phyloP scores from a whole-genome alignment of 148 eudicot genomes.

The Oxyria digyna region DNA sequence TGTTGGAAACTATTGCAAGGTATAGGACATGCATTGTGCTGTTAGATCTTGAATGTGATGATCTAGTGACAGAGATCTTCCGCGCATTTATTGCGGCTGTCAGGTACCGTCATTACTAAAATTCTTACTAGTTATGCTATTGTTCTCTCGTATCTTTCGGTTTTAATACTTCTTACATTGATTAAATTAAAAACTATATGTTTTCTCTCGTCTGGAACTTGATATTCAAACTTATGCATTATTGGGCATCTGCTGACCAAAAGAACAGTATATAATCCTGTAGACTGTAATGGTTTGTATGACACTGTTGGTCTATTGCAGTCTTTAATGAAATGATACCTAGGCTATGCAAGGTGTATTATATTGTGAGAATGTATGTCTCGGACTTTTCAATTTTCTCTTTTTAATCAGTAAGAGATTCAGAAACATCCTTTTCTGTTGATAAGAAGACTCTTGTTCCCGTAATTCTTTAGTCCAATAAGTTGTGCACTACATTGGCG shows the following conservation, averaged over 20 bases:
- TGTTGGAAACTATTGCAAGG: slow-evolving; percentile 88
- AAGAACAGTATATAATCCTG: neutral
- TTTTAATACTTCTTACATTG: neutral
- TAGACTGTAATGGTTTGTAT: neutral
- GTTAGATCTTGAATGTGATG: slow-evolving; percentile 98
- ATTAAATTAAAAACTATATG: neutral
- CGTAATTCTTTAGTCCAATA: neutral
- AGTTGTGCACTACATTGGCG: neutral
- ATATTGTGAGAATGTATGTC: too few relatives aligned
- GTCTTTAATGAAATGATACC: neutral
- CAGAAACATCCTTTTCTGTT: neutral
- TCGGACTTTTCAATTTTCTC: neutral
- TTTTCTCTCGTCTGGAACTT: neutral
- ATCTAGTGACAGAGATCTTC: slow-evolving; percentile 75
- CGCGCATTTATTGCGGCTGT: slow-evolving; percentile 62
- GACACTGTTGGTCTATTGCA: neutral
- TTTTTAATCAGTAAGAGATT: neutral
- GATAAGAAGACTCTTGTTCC: neutral
- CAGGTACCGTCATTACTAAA: slow-evolving; percentile 35
- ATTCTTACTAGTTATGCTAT: neutral
- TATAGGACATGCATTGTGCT: slow-evolving; percentile 93
- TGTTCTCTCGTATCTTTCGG: neutral
- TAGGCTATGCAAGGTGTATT: neutral
- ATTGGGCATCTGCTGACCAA: neutral
- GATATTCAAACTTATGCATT: neutral